Evolutionary conservation across 176 grass and related monocot species (phyloP).

Genomic region (Triticum urartu): DNA sequence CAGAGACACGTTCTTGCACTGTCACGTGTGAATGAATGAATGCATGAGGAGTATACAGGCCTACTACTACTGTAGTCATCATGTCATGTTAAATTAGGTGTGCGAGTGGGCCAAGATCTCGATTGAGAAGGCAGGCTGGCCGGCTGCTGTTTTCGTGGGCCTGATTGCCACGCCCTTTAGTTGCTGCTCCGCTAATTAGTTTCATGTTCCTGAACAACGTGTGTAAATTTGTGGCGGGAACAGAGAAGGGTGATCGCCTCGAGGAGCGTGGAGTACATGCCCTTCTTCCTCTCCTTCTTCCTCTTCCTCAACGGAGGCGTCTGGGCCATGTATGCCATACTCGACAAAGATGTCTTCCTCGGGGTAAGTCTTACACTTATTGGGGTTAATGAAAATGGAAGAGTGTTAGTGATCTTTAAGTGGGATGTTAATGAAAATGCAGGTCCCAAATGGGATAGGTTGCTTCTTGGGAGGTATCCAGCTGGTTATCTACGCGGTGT

Average conservation of each 20-base stretch:
- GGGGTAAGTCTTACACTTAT: slow-evolving; percentile 36
- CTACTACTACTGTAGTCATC: neutral
- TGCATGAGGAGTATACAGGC: neutral
- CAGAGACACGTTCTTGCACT: neutral
- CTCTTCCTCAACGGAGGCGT: slow-evolving; percentile 74
- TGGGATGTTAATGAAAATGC: neutral
- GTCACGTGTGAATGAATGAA: neutral
- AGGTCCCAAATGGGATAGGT: slow-evolving; percentile 76
- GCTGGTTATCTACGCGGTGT: slow-evolving; percentile 55
- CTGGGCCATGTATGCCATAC: slow-evolving; percentile 54
- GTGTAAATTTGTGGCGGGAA: neutral
- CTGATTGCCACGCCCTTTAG: too few species aligned
- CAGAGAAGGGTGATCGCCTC: slow-evolving; percentile 64
- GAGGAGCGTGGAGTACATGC: slow-evolving; percentile 75
- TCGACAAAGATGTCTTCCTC: slow-evolving; percentile 60
- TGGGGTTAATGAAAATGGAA: neutral
- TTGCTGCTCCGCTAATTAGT: neutral
- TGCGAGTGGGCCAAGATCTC: neutral
- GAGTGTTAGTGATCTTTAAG: neutral
- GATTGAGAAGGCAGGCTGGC: too few species aligned
- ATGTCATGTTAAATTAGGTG: too few species aligned
- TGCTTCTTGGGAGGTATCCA: slow-evolving; percentile 62
- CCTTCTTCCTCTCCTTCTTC: slow-evolving; percentile 73
- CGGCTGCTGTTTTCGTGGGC: too few species aligned
- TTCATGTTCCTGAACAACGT: neutral